Base-by-base conservation (phyloP, 768 basidiomycete genomes). In the Calocybe indica region DNA sequence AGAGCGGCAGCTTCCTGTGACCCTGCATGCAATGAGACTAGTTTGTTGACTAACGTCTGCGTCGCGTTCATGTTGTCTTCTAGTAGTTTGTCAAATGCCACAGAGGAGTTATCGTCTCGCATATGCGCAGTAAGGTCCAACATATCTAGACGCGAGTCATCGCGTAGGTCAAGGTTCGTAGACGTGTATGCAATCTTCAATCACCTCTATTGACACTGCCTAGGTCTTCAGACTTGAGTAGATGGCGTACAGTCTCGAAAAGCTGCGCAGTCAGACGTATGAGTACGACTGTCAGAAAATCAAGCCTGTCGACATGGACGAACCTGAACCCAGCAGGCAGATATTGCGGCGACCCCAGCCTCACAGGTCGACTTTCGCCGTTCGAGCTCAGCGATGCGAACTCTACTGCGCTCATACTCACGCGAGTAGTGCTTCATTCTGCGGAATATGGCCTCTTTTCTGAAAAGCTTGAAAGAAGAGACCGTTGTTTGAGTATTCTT, bases 361-460 rank as follows among this genome's bases (percentile, higher is more conserved):
- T 90, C 84, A 55, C 80, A 84, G 13, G 76, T 78, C 44, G 66
- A 72, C 62, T 82, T 83, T 53, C 80, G 75, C 50, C 71, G 72
- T 61, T 89, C 85, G 30, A 92, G 62, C 53, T 83, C 77, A 39
- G 73, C 72, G 45, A 88, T 78, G 47, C 77, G 76, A 55, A 67
- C 61, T 58, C 78, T 73, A 51, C 77, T 78, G 38, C 85, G 78
- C 52, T 84, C 79, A 63, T 82, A 71, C 69, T 89, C 83, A 51
- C 86, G 78, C 47, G 82, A 79, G 63, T 92, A 91, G 57, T 90
- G 80, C 58, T 74, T 82, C 88, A 92, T 91, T 49, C 87, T 74
- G 36, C 90, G 76, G 64, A 81, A 92, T 43, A 92, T 82, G 37
- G 90, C 90, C 56, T 89, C 88, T 64, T 92, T 92, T 52, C 86